phyloP scores from a whole-genome alignment of 768 basidiomycete genomes.

The Podaxis mareebaensis region DNA sequence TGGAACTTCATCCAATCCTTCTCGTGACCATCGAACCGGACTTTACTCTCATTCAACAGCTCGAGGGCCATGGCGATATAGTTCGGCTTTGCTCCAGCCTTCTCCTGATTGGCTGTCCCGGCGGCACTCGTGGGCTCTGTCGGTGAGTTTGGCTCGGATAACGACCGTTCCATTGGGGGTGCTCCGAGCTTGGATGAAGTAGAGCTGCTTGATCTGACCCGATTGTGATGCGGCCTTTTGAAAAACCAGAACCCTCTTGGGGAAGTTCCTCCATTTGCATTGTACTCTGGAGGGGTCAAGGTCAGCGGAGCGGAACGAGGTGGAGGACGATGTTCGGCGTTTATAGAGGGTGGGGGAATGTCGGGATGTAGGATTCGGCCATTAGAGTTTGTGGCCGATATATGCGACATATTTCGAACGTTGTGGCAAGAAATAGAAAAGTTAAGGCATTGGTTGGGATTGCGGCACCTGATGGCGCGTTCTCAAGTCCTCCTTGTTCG shows the following conservation, averaged over 20 bases:
- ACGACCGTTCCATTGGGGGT: slow-evolving; percentile 2
- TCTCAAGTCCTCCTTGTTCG: not conserved
- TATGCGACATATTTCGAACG: slow-evolving; percentile 1
- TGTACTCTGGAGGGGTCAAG: not conserved
- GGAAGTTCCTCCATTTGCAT: not conserved
- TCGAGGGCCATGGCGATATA: slow-evolving; percentile 4
- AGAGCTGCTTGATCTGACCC: not conserved
- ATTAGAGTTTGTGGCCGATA: not conserved
- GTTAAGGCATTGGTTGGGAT: slow-evolving; percentile 7
- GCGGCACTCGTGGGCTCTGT: not conserved
- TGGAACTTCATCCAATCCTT: slow-evolving; percentile 11
- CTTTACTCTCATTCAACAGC: slow-evolving; percentile 11
- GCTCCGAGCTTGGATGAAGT: slow-evolving; percentile 1
- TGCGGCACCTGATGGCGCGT: not conserved
- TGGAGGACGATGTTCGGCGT: slow-evolving; percentile 1
- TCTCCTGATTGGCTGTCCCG: not conserved
- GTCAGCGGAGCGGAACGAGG: not conserved
- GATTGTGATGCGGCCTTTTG: not conserved
- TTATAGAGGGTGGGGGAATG: slow-evolving; percentile 3
- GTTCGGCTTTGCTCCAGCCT: slow-evolving; percentile 1
- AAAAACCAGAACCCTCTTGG: slow-evolving; percentile 10
- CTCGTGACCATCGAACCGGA: slow-evolving; percentile 11
- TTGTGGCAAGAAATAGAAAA: not conserved
- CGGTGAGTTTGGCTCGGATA: slow-evolving; percentile 15
- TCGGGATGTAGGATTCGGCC: not conserved